Evolutionary conservation across 164 flowering plant species (phyloP).

Genomic region (Amborella trichopoda): DNA sequence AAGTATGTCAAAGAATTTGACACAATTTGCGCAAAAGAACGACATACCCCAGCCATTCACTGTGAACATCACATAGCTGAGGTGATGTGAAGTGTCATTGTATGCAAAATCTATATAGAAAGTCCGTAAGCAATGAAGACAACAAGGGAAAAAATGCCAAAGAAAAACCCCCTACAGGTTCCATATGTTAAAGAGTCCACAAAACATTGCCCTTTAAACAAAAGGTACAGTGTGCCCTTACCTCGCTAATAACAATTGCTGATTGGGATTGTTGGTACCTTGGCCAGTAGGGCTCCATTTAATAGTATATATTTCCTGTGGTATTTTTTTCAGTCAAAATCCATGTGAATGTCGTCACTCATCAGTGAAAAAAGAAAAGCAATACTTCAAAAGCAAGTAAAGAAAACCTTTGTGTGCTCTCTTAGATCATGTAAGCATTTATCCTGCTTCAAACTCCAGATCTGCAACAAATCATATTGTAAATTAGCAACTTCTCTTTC

Average conservation of each 20-base stretch:
- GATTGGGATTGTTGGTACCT: slow-evolving; percentile 80
- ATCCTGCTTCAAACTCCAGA: slow-evolving; percentile 91
- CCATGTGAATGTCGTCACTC: not conserved
- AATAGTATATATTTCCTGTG: slow-evolving; percentile 92
- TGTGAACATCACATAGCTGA: no score
- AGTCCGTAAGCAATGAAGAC: no score
- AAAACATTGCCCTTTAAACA: no score
- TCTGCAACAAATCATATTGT: slow-evolving; percentile 35
- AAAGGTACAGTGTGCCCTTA: slow-evolving; percentile 11
- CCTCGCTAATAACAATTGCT: slow-evolving; percentile 81
- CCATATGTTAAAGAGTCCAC: no score
- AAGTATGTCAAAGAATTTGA: no score
- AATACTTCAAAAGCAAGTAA: not conserved
- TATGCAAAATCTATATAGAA: no score
- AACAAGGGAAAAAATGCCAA: no score
- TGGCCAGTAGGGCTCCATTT: slow-evolving; percentile 99
- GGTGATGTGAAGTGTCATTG: no score
- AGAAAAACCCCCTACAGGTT: no score
- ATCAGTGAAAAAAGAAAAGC: not conserved
- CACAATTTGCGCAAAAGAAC: no score
- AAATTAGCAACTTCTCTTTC: not conserved
- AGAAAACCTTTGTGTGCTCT: slow-evolving; percentile 71
- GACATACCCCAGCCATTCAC: no score
- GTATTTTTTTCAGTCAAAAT: not conserved
- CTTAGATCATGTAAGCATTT: slow-evolving; percentile 66